Evolutionary conservation across 768 basidiomycete species (phyloP).

Genomic region (Daedaleopsis sinensis): DNA sequence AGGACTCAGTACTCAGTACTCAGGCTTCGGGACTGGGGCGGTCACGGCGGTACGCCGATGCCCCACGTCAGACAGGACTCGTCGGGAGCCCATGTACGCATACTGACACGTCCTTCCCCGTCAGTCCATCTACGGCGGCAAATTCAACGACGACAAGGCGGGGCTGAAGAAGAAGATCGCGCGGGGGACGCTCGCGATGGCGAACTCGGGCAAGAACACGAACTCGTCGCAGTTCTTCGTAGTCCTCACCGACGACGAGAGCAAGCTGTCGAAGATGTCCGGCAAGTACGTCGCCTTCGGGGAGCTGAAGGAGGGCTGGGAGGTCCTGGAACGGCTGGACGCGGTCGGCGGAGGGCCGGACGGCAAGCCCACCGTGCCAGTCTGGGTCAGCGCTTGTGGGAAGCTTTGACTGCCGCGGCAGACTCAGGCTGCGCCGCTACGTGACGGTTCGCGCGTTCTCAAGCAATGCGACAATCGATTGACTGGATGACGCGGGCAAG

Average conservation of each 20-base stretch:
- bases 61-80: too few species aligned
- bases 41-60: too few species aligned
- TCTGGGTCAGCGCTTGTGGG: constrained; percentile 50
- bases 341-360: constrained; percentile 37
- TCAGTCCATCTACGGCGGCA: constrained; percentile 49
- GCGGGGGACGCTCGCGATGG: constrained; percentile 54
- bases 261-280: constrained; percentile 46
- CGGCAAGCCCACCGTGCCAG: constrained; percentile 37
- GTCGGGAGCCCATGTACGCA: too few species aligned
- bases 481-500: too few species aligned
- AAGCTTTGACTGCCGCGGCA: constrained; percentile 14
- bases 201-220: constrained; percentile 52
- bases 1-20: too few species aligned
- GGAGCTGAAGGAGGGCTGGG: constrained; percentile 35
- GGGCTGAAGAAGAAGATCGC: constrained; percentile 45
- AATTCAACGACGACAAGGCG: constrained; percentile 55
- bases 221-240: constrained; percentile 56
- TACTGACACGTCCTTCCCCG: background rate
- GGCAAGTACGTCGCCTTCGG: constrained; percentile 54
- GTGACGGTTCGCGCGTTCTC: too few species aligned
- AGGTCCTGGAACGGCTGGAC: constrained; percentile 38
- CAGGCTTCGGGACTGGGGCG: too few species aligned
- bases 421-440: too few species aligned
- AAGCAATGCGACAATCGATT: too few species aligned
- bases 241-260: constrained; percentile 45